A percentile compares a stretch with the other conserved stretches of the same genome.
These are phyloP conservation scores for Ophiocordyceps camponoti-floridani DNA, from an alignment of 2,329 filamentous ascomycete species.

Conservation along the genomic window DNA sequence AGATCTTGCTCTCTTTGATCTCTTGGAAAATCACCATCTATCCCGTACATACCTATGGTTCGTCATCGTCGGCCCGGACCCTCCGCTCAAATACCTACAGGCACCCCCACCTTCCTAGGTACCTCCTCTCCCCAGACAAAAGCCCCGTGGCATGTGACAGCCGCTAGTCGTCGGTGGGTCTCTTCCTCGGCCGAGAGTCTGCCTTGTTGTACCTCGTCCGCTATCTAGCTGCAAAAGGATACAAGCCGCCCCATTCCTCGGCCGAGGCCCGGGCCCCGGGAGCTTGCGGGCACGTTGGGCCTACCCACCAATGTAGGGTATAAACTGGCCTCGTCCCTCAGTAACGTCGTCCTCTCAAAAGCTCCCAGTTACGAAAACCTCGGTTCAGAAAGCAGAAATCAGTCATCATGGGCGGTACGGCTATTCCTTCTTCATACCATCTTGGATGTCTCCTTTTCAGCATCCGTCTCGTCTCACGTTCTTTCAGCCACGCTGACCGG, in stretches of 20 bases:
- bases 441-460: slow-evolving; percentile 1
- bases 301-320: no score
- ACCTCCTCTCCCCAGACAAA: not conserved
- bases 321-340: not conserved
- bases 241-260: not conserved
- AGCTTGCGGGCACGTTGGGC: not conserved
- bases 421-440: not conserved
- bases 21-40: no score
- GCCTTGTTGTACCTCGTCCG: not conserved
- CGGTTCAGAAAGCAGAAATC: not conserved
- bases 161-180: slow-evolving; percentile 7
- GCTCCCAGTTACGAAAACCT: not conserved
- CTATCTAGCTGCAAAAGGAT: not conserved
- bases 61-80: not conserved
- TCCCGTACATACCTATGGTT: no score
- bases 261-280: not conserved
- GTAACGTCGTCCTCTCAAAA: not conserved
- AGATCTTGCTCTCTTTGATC: no score
- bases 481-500: not conserved
- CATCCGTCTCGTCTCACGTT: not conserved
- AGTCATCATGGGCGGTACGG: slow-evolving; percentile 19
- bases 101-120: no score
- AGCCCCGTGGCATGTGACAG: slow-evolving; percentile 15
- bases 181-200: slow-evolving; percentile 11
- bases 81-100: not conserved